Conservation (phyloP, 495 filamentous ascomycete genomes). For the Podospora didyma region DNA sequence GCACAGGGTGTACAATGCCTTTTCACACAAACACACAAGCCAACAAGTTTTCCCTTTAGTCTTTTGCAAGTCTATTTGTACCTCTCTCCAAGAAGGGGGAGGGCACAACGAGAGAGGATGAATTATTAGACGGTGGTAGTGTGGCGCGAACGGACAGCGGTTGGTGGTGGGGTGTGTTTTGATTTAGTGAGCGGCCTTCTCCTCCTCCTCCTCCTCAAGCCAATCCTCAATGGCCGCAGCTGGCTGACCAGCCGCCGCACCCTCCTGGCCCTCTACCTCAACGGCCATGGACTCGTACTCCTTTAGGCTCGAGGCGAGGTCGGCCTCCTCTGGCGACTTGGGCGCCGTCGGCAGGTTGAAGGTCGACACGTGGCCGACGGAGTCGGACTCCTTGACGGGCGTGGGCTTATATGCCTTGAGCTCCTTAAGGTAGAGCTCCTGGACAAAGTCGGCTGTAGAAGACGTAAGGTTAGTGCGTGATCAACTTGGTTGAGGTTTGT, state of each 20-base stretch:
- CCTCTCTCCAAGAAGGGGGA: not conserved
- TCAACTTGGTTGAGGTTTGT: not conserved
- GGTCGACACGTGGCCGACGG: slow-evolving; percentile 86
- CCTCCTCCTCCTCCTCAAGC: slow-evolving; percentile 47
- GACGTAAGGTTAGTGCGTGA: not conserved
- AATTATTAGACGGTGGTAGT: not conserved
- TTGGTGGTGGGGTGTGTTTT: not conserved
- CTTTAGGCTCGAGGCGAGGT: slow-evolving; percentile 84
- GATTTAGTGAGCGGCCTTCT: slow-evolving; percentile 35
- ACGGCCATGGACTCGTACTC: slow-evolving; percentile 89
- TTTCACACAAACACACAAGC: not conserved
- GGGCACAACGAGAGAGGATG: not conserved
- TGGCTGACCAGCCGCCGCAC: slow-evolving; percentile 24
- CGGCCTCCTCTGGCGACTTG: slow-evolving; percentile 83
- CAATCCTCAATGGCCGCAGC: slow-evolving; percentile 46
- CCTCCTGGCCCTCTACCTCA: slow-evolving; percentile 87
- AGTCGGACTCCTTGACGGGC: slow-evolving; percentile 76
- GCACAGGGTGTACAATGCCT: no score
- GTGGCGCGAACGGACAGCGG: not conserved
- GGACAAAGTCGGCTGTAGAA: slow-evolving; percentile 79
- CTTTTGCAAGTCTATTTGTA: not conserved
- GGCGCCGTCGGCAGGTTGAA: slow-evolving; percentile 77
- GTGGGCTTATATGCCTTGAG: slow-evolving; percentile 88
- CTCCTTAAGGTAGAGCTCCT: slow-evolving; percentile 94
- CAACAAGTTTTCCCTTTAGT: not conserved